Percentiles rank a stretch among this genome's conserved stretches.
Conservation (phyloP, 1,284 basidiomycete species). For the Wallemia hederae region DNA sequence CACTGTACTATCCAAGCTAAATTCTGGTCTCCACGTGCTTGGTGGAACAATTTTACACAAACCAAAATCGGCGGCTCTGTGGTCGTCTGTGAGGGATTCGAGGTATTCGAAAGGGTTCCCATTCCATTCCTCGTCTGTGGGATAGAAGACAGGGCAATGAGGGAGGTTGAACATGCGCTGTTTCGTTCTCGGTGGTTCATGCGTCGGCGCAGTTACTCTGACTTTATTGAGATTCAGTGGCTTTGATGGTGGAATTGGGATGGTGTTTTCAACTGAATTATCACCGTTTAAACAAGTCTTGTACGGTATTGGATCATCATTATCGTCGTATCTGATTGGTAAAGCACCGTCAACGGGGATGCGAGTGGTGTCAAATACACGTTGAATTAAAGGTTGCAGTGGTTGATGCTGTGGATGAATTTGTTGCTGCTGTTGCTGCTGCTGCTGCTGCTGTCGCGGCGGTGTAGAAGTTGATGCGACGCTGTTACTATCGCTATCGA, state of each 20-base stretch:
- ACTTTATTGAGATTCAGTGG: background rate
- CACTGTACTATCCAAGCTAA: slow-evolving; percentile 80
- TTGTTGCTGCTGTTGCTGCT: too few relatives aligned
- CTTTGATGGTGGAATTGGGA: background rate
- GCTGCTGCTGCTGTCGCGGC: too few relatives aligned
- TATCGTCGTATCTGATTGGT: background rate
- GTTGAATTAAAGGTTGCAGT: background rate
- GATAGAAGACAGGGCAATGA: slow-evolving; percentile 72
- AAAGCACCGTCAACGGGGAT: background rate
- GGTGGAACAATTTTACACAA: slow-evolving; percentile 95
- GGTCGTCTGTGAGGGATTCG: slow-evolving; percentile 39
- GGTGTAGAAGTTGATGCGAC: too few relatives aligned
- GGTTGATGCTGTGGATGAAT: too few relatives aligned
- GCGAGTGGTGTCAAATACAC: background rate
- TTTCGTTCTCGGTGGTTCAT: slow-evolving; percentile 7
- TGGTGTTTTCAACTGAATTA: background rate
- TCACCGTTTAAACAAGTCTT: background rate
- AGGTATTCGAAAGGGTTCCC: slow-evolving; percentile 82
- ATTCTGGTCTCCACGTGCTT: slow-evolving; percentile 78
- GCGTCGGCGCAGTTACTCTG: background rate
- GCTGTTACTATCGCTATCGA: too few relatives aligned
- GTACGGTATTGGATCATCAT: background rate
- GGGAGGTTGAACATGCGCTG: slow-evolving; percentile 48
- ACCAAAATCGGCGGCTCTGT: slow-evolving; percentile 39
- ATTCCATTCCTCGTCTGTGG: slow-evolving; percentile 62